phyloP scores from a whole-genome alignment of 441 rosid species.

The Bruguiera hainesii region DNA sequence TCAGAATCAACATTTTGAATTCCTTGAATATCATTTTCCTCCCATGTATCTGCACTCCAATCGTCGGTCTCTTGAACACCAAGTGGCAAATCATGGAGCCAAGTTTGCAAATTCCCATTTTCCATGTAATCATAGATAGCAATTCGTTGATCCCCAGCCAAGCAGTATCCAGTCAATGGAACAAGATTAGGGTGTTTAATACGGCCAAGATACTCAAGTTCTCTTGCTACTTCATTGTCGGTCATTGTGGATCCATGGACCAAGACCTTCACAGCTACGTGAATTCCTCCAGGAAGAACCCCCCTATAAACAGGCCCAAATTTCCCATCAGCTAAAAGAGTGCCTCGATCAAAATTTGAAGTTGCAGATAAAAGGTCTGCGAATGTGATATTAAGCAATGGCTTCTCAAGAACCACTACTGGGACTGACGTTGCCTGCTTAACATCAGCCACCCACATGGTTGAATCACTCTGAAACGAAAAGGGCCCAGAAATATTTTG shows the following conservation, averaged over 20 bases:
- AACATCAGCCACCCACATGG: conserved; percentile 93
- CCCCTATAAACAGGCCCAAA: conserved; percentile 96
- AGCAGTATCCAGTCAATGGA: conserved; percentile 82
- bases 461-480: conserved; percentile 85
- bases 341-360: conserved; percentile 79
- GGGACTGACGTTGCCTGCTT: conserved; percentile 76
- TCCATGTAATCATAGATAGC: conserved; percentile 98
- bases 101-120: conserved; percentile 89
- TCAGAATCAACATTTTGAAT: conserved; percentile 60
- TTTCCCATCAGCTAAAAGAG: conserved; percentile 87
- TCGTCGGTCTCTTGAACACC: conserved; percentile 75
- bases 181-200: conserved; percentile 90
- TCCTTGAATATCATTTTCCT: conserved; percentile 51
- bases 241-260: conserved; percentile 86
- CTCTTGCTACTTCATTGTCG: conserved; percentile 87
- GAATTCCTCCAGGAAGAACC: conserved; percentile 89
- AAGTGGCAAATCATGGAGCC: conserved; percentile 85
- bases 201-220: conserved; percentile 85
- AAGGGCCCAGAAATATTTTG: conserved; percentile 77
- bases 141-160: conserved; percentile 91
- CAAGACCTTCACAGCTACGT: conserved; percentile 90
- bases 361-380: conserved; percentile 89
- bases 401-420: conserved; percentile 87
- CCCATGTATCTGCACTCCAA: conserved; percentile 94
- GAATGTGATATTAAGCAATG: conserved; percentile 75